Evolutionary conservation across 2,329 filamentous ascomycete species (phyloP).

Genomic region (Botrytis galanthina): DNA sequence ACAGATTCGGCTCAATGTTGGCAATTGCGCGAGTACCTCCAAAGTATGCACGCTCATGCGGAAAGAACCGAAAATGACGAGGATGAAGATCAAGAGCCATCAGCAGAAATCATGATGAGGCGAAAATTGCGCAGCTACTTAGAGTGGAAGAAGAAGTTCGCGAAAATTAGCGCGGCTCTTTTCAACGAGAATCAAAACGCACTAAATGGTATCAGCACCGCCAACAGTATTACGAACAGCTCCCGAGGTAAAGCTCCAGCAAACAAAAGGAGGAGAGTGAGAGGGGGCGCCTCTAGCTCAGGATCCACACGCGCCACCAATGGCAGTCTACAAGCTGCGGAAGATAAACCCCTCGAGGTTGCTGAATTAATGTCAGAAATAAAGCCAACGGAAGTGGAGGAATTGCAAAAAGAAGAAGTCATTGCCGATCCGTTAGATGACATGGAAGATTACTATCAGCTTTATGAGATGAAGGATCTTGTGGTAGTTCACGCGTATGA

Average conservation of each 20-base stretch:
- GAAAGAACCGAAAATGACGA: conserved; percentile 41
- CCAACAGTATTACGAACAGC: conserved; percentile 44
- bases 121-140: conserved; percentile 83
- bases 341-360: conserved; percentile 81
- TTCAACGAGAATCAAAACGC: conserved; percentile 79
- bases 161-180: conserved; percentile 74
- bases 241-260: conserved; percentile 62
- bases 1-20: conserved; percentile 80
- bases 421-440: conserved; percentile 77
- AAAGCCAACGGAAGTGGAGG: conserved; percentile 74
- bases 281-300: conserved; percentile 68
- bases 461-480: conserved; percentile 88
- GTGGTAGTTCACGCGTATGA: conserved; percentile 91
- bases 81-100: conserved; percentile 58
- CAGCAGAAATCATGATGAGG: conserved; percentile 85
- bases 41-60: conserved; percentile 79
- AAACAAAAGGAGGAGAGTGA: conserved; percentile 81
- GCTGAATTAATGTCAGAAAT: conserved; percentile 80
- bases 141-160: conserved; percentile 86
- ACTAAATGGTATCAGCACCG: conserved; percentile 64
- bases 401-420: conserved; percentile 72
- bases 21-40: conserved; percentile 86
- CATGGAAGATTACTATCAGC: conserved; percentile 87
- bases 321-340: conserved; percentile 71
- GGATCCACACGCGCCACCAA: conserved; percentile 64